phyloP scores from a whole-genome alignment of 2,329 filamentous ascomycete genomes.

The Fusarium transvaalense region DNA sequence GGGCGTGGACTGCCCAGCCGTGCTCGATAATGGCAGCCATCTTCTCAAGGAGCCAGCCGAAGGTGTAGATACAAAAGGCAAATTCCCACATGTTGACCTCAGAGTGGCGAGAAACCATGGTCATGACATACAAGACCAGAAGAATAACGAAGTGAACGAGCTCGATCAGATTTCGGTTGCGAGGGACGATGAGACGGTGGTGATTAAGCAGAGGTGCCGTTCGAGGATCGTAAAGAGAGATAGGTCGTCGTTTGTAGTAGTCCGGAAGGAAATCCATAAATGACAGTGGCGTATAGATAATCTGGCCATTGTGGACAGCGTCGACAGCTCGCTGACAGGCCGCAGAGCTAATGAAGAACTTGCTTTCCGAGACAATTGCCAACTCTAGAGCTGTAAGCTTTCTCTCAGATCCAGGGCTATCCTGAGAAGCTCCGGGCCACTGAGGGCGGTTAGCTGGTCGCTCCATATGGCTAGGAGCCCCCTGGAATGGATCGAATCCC shows the following conservation, averaged over 20 bases:
- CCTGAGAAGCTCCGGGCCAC: conserved; percentile 54
- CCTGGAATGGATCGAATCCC: conserved; percentile 79
- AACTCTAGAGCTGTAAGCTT: conserved; percentile 78
- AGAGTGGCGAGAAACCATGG: conserved; percentile 70
- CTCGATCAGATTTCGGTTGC: conserved; percentile 75
- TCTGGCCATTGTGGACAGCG: conserved; percentile 75
- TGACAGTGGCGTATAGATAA: conserved; percentile 77
- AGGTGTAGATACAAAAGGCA: conserved; percentile 72
- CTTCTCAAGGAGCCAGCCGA: conserved; percentile 77
- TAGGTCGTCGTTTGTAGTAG: conserved; percentile 77
- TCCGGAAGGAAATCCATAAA: conserved; percentile 81
- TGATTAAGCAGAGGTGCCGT: conserved; percentile 76
- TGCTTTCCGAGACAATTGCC: conserved; percentile 78
- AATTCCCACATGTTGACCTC: conserved; percentile 66
- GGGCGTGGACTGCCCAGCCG: conserved; percentile 75
- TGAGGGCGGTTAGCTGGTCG: conserved; percentile 59
- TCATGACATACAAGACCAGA: conserved; percentile 70
- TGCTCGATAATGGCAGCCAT: conserved; percentile 75
- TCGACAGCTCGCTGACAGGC: conserved; percentile 78
- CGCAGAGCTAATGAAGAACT: conserved; percentile 73
- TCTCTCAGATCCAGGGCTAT: conserved; percentile 58
- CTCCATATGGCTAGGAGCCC: conserved; percentile 70
- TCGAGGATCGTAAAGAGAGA: conserved; percentile 76
- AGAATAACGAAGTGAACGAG: conserved; percentile 74
- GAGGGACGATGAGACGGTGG: conserved; percentile 77